phyloP scores from a whole-genome alignment of 1,284 basidiomycete genomes.

The Apiotrichum gracile region DNA sequence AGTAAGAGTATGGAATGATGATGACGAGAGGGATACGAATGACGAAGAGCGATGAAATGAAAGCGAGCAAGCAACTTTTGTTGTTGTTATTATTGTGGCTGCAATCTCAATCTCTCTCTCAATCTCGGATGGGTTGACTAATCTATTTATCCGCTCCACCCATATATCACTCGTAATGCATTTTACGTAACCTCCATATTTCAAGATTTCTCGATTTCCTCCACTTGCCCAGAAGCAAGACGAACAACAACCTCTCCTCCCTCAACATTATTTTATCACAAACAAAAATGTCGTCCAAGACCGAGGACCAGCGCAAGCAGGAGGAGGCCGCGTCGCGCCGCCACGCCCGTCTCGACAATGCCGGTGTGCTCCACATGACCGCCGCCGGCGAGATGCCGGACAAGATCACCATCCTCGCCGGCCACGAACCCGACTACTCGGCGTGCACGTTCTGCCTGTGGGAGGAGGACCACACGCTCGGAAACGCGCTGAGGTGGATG shows the following conservation, averaged over 20 bases:
- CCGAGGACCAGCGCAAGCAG: constrained; percentile 12
- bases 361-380: constrained; percentile 35
- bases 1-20: neutral
- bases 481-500: constrained; percentile 94
- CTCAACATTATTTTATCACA: neutral
- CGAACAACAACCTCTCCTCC: neutral
- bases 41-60: neutral
- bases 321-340: constrained; percentile 16
- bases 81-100: no score
- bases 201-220: neutral
- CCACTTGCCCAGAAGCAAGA: neutral
- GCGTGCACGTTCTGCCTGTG: constrained; percentile 87
- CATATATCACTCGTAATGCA: neutral
- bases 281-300: constrained; percentile 1
- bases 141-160: neutral
- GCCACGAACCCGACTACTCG: constrained; percentile 73
- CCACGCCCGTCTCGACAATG: constrained; percentile 35
- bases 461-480: constrained; percentile 92
- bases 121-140: neutral
- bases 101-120: no score
- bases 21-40: neutral
- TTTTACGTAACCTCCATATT: neutral
- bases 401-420: constrained; percentile 52
- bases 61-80: no score
- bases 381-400: constrained; percentile 30